These are phyloP conservation scores for Orbilia oligospora DNA, from an alignment of 2,329 filamentous ascomycete genomes.

Conservation along the genomic window DNA sequence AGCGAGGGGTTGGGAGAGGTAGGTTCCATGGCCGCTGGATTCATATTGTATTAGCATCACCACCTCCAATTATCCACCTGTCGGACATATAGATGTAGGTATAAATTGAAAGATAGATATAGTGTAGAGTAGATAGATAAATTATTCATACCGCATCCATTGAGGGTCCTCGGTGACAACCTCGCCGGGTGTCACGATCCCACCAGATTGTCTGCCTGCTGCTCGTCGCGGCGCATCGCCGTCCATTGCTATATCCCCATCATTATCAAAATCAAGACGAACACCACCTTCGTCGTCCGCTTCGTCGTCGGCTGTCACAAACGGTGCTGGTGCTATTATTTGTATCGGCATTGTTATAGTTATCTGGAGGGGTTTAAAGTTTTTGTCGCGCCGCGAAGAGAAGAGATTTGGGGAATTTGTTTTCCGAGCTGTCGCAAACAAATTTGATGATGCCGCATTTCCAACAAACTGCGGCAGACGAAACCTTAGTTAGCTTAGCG, in stretches of 20 bases:
- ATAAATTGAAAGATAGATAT: not conserved
- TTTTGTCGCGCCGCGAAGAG: not conserved
- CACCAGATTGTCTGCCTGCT: slow-evolving; percentile 26
- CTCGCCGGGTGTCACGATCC: slow-evolving; percentile 88
- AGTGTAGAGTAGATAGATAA: slow-evolving; percentile 46
- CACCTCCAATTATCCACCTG: not conserved
- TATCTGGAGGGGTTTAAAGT: no score
- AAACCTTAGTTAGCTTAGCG: slow-evolving; percentile 17
- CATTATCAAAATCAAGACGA: slow-evolving; percentile 64
- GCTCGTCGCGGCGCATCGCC: slow-evolving; percentile 25
- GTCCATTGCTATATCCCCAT: slow-evolving; percentile 57
- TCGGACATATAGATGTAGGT: not conserved
- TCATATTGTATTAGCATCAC: slow-evolving; percentile 59
- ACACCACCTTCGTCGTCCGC: slow-evolving; percentile 78
- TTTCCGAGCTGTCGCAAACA: slow-evolving; percentile 17
- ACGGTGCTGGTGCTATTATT: slow-evolving; percentile 56
- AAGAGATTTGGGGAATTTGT: not conserved
- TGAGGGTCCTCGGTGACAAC: slow-evolving; percentile 91
- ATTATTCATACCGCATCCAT: slow-evolving; percentile 81
- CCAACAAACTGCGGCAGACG: slow-evolving; percentile 30
- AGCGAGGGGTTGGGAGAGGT: slow-evolving; percentile 74
- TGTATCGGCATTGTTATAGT: slow-evolving; percentile 51
- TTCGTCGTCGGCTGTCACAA: slow-evolving; percentile 74
- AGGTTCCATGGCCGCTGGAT: slow-evolving; percentile 90
- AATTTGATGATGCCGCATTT: slow-evolving; percentile 18